Evolutionary conservation across 1,284 basidiomycete species (phyloP).

Genomic region (Termitomyces sp.): DNA sequence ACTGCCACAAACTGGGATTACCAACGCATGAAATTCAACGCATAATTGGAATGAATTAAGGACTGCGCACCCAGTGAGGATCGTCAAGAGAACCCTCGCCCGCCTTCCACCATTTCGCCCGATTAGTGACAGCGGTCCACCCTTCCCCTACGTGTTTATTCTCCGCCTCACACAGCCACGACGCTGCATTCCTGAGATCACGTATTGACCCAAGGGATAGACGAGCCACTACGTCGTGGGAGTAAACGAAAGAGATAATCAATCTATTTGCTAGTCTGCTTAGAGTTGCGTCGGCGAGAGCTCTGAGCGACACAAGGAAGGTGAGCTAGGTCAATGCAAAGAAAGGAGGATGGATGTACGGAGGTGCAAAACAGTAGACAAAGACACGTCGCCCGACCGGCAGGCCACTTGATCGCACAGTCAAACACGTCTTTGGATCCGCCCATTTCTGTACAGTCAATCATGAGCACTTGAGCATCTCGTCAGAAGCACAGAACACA

Average conservation of each 20-base stretch:
- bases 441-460: slow-evolving; percentile 69
- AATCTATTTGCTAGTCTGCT: slow-evolving; percentile 51
- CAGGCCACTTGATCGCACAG: slow-evolving; percentile 65
- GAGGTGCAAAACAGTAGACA: slow-evolving; percentile 79
- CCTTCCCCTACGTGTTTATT: slow-evolving; percentile 35
- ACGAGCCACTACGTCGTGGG: slow-evolving; percentile 76
- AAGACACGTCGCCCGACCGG: slow-evolving; percentile 63
- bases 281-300: slow-evolving; percentile 53
- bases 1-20: slow-evolving; percentile 63
- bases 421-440: slow-evolving; percentile 69
- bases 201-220: slow-evolving; percentile 74
- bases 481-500: slow-evolving; percentile 26
- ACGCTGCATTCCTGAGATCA: slow-evolving; percentile 69
- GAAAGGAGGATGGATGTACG: slow-evolving; percentile 34
- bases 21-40: background rate
- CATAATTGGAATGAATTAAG: background rate
- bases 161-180: slow-evolving; percentile 75
- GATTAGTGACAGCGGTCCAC: slow-evolving; percentile 54
- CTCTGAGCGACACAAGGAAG: slow-evolving; percentile 31
- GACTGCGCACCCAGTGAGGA: slow-evolving; percentile 54
- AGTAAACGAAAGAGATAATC: slow-evolving; percentile 76
- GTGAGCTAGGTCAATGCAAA: slow-evolving; percentile 19
- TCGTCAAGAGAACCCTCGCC: slow-evolving; percentile 50
- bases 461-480: slow-evolving; percentile 3
- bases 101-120: slow-evolving; percentile 55